phyloP scores from a whole-genome alignment of 257 asterid genomes.

The Agastache rugosa region DNA sequence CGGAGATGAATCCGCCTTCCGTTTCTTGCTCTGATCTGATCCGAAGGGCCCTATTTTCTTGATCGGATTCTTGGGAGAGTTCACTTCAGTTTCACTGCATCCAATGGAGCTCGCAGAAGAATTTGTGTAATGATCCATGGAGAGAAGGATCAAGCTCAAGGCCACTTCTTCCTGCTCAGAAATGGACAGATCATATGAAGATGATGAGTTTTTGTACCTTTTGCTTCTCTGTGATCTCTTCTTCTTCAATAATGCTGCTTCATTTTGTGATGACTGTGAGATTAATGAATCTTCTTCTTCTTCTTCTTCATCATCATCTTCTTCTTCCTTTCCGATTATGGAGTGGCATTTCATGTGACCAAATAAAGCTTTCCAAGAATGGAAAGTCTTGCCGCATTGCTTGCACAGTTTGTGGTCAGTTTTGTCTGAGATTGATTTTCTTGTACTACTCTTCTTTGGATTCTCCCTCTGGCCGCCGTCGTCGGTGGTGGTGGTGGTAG shows the following conservation, averaged over 20 bases:
- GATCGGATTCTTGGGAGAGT: slow-evolving; percentile 36
- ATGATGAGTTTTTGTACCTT: slow-evolving; percentile 50
- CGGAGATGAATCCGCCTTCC: slow-evolving; percentile 33
- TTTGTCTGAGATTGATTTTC: slow-evolving; percentile 28
- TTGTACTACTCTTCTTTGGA: slow-evolving; percentile 36
- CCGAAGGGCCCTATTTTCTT: slow-evolving; percentile 35
- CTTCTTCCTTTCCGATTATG: slow-evolving; percentile 38
- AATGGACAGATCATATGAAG: slow-evolving; percentile 13
- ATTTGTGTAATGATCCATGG: slow-evolving; percentile 39
- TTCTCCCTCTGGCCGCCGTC: neutral
- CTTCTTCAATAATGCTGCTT: slow-evolving; percentile 34
- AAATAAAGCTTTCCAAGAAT: slow-evolving; percentile 70
- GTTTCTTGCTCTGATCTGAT: slow-evolving; percentile 37
- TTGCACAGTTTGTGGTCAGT: slow-evolving; percentile 44
- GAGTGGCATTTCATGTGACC: slow-evolving; percentile 78
- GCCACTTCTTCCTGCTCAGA: slow-evolving; percentile 80
- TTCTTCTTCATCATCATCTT: slow-evolving; percentile 33
- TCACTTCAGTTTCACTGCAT: slow-evolving; percentile 36
- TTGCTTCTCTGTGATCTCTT: slow-evolving; percentile 59
- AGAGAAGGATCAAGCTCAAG: slow-evolving; percentile 66
- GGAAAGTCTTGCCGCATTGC: slow-evolving; percentile 71
- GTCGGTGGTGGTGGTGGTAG: neutral
- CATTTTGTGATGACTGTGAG: slow-evolving; percentile 44
- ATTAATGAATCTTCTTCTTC: slow-evolving; percentile 20
- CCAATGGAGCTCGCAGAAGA: slow-evolving; percentile 7